phyloP scores from a whole-genome alignment of 2,329 filamentous ascomycete genomes.

The Trichoderma endophyticum region DNA sequence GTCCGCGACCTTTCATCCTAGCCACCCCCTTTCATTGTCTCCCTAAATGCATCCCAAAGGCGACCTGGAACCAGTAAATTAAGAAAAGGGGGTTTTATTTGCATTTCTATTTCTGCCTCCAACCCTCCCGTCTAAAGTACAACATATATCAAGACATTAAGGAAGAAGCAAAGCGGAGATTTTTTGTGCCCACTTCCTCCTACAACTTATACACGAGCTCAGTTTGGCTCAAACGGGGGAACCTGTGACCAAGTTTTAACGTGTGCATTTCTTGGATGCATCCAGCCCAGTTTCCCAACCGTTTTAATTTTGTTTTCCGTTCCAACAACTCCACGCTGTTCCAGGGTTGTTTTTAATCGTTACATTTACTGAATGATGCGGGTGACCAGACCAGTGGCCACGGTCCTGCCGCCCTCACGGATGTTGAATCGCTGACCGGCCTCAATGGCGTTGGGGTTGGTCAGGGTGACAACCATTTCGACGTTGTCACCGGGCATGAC shows the following conservation, averaged over 20 bases:
- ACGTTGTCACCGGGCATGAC: constrained; percentile 99
- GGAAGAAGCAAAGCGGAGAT: constrained; percentile 44
- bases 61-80: not conserved
- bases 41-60: not conserved
- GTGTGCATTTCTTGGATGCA: not conserved
- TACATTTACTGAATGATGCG: constrained; percentile 59
- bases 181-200: constrained; percentile 32
- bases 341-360: constrained; percentile 15
- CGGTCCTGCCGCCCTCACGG: constrained; percentile 89
- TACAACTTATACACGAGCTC: constrained; percentile 38
- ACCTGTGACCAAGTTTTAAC: constrained; percentile 1
- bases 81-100: constrained; percentile 8
- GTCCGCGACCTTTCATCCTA: not conserved
- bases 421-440: constrained; percentile 95
- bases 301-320: constrained; percentile 16
- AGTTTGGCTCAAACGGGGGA: constrained; percentile 29
- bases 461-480: constrained; percentile 88
- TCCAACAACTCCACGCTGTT: constrained; percentile 9
- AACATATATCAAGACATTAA: constrained; percentile 33
- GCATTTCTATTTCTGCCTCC: constrained; percentile 15
- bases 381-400: constrained; percentile 79
- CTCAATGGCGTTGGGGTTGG: constrained; percentile 84
- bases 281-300: not conserved
- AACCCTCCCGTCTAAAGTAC: constrained; percentile 35
- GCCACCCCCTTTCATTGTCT: not conserved